phyloP scores from a whole-genome alignment of 371 early-diverging fungal species.

The Mortierella sp. region DNA sequence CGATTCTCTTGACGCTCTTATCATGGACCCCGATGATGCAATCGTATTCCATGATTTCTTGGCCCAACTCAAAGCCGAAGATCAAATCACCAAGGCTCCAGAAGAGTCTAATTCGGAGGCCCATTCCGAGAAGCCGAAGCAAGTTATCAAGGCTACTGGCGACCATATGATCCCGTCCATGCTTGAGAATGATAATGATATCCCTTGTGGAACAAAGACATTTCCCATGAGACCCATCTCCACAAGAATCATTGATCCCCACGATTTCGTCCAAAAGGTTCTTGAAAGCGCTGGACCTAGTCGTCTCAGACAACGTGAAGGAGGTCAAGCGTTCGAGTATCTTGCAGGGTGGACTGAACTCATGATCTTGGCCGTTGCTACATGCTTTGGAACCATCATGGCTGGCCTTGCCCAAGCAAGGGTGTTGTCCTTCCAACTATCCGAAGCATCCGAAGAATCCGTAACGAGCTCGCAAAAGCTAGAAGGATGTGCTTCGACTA shows the following conservation, averaged over 20 bases:
- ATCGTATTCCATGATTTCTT: constrained; percentile 32
- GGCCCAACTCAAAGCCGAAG: constrained; percentile 27
- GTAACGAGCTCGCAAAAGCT: neutral
- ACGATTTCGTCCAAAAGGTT: neutral
- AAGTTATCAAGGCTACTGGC: constrained; percentile 12
- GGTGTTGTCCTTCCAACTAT: constrained; percentile 14
- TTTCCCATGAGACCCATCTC: neutral
- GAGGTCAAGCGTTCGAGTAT: constrained; percentile 30
- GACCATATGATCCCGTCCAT: constrained; percentile 20
- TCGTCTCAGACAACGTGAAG: neutral
- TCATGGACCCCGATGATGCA: constrained; percentile 34
- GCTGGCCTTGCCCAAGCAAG: constrained; percentile 39
- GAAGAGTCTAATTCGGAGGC: neutral
- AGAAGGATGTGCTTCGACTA: constrained; percentile 1
- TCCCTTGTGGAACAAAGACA: constrained; percentile 16
- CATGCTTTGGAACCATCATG: constrained; percentile 33
- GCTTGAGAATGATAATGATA: constrained; percentile 20
- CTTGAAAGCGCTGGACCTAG: neutral
- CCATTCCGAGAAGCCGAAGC: neutral
- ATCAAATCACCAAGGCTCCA: neutral
- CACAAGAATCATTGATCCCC: neutral
- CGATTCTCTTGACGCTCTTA: constrained; percentile 36
- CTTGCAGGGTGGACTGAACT: constrained; percentile 28
- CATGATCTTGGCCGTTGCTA: constrained; percentile 33
- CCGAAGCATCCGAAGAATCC: neutral